Evolutionary conservation across 805 yeast genomes (phyloP).

Genomic region (Hyphopichia homilentoma): DNA sequence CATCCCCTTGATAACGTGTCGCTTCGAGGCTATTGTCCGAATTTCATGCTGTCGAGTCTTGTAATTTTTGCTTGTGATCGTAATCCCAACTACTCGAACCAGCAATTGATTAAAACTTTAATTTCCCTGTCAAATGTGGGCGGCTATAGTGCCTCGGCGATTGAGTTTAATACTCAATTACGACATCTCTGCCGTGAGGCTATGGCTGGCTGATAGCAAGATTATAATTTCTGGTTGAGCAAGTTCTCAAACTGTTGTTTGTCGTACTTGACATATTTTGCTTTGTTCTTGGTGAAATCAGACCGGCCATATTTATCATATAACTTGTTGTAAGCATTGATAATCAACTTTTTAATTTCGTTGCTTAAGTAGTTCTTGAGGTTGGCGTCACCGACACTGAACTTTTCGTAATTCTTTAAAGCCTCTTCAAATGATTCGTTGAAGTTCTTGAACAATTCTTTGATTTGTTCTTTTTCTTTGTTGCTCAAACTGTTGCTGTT

Average conservation of each 20-base stretch:
- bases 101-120: too few species aligned
- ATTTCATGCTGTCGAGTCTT: too few species aligned
- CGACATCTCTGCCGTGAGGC: too few species aligned
- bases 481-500: constrained; percentile 32
- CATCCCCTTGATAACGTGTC: too few species aligned
- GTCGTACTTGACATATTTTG: constrained; percentile 68
- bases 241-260: constrained; percentile 40
- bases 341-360: constrained; percentile 70
- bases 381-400: constrained; percentile 61
- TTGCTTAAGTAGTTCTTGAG: constrained; percentile 60
- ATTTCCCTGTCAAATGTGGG: too few species aligned
- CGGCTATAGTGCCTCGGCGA: too few species aligned
- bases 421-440: constrained; percentile 81
- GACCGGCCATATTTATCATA: constrained; percentile 69
- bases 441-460: constrained; percentile 80
- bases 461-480: constrained; percentile 78
- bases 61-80: too few species aligned
- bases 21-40: too few species aligned
- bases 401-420: constrained; percentile 59
- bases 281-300: constrained; percentile 68
- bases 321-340: constrained; percentile 82
- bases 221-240: constrained; percentile 17
- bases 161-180: too few species aligned
- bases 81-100: too few species aligned
- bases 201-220: too few species aligned